Base-by-base conservation (phyloP, 495 filamentous ascomycete species). In the Barbatosphaeria neglecta region DNA sequence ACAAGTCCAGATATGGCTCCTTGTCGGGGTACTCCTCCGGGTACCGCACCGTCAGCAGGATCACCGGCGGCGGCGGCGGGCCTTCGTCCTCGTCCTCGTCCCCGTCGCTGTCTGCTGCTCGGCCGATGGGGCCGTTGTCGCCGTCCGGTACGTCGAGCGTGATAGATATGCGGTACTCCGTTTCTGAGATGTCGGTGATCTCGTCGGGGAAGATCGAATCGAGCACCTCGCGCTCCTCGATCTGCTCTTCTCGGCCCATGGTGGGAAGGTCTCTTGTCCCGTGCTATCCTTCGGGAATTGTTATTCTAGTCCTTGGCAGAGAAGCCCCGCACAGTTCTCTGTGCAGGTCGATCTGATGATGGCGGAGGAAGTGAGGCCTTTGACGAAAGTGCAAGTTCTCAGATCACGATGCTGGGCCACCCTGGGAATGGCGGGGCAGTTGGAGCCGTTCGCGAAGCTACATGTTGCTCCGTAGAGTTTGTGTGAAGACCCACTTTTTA, bases 181-280 rank as follows among this genome's bases (percentile, higher is more conserved):
- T 84, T 28, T 92, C 86, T 49, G 86, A 90, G 52, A 95, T 78
- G 56, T 92, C 90, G 76, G 82, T 86, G 43, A 97, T 95, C 63
- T 99, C 93, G 28, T 99, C 93, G 11, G 93, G 90, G 57, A 95
- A 99, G 54, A 99, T 99, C 45, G 89, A 94, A 57, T 90, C 87
- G 52, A 98, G 86, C 45, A 98, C 90, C 62, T 96, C 92, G 53
- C 90, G 83, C 72, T 98, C 92, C 69, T 98, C 90, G 44, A 78
- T 68, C 64, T 98, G 92, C 47, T 98, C 92, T 68, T 98, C 92
- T 57, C 75, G 78, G 22, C 90, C 90, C 92, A 96, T 97, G 9
- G 52, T 79, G 45, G 39, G 24, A 8, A 16, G n/a, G n/a, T n/a
- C n/a, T n/a, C n/a, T n/a, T n/a, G n/a, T n/a, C n/a, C n/a, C n/a